Evolutionary conservation across 192 early-diverging fungal species (phyloP).

Genomic region (Kickxella alabastrina): DNA sequence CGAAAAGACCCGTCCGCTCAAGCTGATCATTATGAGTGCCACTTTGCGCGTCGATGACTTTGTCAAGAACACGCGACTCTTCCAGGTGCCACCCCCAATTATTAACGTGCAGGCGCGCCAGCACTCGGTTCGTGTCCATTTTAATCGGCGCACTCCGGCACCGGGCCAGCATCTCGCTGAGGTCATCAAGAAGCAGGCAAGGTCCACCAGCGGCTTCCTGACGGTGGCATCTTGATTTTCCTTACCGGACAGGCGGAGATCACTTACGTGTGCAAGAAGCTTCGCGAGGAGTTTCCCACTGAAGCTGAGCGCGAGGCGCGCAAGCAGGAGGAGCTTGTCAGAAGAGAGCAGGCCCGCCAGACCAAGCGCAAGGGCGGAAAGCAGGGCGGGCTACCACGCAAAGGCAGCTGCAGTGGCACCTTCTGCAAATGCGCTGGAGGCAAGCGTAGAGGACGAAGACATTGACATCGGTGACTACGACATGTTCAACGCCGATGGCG

Average conservation of each 20-base stretch:
- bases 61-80: slow-evolving; percentile 76
- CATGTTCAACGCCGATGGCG: slow-evolving; percentile 32
- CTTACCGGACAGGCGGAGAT: slow-evolving; percentile 95
- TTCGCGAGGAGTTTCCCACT: slow-evolving; percentile 70
- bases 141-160: slow-evolving; percentile 84
- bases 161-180: slow-evolving; percentile 80
- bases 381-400: too few relatives aligned
- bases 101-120: slow-evolving; percentile 91
- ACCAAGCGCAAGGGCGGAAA: slow-evolving; percentile 1
- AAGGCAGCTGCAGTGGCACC: slow-evolving; percentile 4
- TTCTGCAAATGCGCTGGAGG: slow-evolving; percentile 43
- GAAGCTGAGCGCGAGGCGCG: slow-evolving; percentile 23
- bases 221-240: slow-evolving; percentile 93
- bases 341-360: slow-evolving; percentile 8
- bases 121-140: slow-evolving; percentile 84
- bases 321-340: slow-evolving; percentile 24
- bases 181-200: slow-evolving; percentile 88
- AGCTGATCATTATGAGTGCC: slow-evolving; percentile 98
- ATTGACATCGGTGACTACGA: slow-evolving; percentile 49
- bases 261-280: slow-evolving; percentile 65
- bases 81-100: slow-evolving; percentile 74
- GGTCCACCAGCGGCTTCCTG: slow-evolving; percentile 90
- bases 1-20: slow-evolving; percentile 63
- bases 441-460: slow-evolving; percentile 53
- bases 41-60: slow-evolving; percentile 98